phyloP scores from a whole-genome alignment of 495 filamentous ascomycete species.

The Tuber microsphaerosporum region DNA sequence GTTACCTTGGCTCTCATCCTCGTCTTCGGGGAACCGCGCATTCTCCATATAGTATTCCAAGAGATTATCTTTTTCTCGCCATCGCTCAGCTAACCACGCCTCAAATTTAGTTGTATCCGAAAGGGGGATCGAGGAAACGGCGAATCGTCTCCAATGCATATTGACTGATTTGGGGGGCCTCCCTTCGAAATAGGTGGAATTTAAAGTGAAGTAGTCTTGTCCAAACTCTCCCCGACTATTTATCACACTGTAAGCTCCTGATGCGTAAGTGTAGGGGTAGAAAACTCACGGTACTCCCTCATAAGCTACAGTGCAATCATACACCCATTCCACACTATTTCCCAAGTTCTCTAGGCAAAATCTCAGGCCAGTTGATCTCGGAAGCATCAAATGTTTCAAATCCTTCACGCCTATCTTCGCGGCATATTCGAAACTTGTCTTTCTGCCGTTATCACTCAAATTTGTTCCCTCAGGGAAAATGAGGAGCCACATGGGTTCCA shows the following conservation, averaged over 20 bases:
- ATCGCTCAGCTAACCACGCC: conserved; percentile 64
- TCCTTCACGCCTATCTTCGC: conserved; percentile 61
- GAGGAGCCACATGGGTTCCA: conserved; percentile 78
- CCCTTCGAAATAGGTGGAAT: conserved; percentile 66
- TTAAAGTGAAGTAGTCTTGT: conserved; percentile 67
- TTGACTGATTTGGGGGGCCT: conserved; percentile 75
- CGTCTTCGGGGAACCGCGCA: conserved; percentile 61
- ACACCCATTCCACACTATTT: conserved; percentile 67
- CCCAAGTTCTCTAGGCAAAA: conserved; percentile 68
- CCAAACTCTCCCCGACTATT: conserved; percentile 61
- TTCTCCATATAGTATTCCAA: conserved; percentile 63
- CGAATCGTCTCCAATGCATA: conserved; percentile 74
- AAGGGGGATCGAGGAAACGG: conserved; percentile 59
- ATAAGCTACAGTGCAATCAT: conserved; percentile 80
- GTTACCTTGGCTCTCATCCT: conserved; percentile 38
- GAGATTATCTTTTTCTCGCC: conserved; percentile 72
- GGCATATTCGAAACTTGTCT: conserved; percentile 60
- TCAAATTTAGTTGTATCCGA: conserved; percentile 58
- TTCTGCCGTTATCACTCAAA: conserved; percentile 57
- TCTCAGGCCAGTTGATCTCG: conserved; percentile 66
- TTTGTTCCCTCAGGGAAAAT: conserved; percentile 84
- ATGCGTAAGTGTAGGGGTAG: neutral
- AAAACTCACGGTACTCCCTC: conserved; percentile 66
- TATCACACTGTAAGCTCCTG: conserved; percentile 17
- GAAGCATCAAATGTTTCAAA: conserved; percentile 60